Percentiles rank a stretch among this genome's conserved stretches.
These are phyloP conservation scores for Annulohypoxylon stygium DNA, from an alignment of 495 filamentous ascomycete genomes.

Conservation along the genomic window DNA sequence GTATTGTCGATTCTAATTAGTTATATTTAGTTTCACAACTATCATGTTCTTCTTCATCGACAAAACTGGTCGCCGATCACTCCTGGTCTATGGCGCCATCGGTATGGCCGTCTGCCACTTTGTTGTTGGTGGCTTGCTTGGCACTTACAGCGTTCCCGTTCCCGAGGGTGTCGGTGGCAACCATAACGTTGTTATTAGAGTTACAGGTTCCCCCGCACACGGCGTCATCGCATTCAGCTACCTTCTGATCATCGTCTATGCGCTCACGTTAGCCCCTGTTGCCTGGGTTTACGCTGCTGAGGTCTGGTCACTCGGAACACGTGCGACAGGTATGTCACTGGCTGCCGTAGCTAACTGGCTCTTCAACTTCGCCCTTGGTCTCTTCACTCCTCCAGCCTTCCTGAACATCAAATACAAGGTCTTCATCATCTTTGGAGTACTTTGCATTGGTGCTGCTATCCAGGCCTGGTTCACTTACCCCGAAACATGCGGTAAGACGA, in stretches of 20 bases:
- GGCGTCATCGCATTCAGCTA: conserved; percentile 80
- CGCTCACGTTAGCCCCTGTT: conserved; percentile 75
- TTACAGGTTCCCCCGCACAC: conserved; percentile 71
- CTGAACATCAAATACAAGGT: conserved; percentile 78
- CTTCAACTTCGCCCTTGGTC: conserved; percentile 80
- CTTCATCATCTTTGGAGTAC: conserved; percentile 80
- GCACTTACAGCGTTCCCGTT: conserved; percentile 57
- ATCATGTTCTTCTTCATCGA: conserved; percentile 80
- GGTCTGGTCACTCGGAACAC: conserved; percentile 80
- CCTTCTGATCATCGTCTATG: conserved; percentile 77
- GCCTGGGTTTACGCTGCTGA: conserved; percentile 84
- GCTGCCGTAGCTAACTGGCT: conserved; percentile 79
- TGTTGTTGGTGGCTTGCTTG: conserved; percentile 70
- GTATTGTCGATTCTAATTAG: conserved; percentile 45
- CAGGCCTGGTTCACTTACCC: conserved; percentile 78
- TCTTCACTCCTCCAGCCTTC: conserved; percentile 79
- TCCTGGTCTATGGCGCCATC: conserved; percentile 77
- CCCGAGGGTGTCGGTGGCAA: conserved; percentile 74
- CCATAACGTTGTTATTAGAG: conserved; percentile 73
- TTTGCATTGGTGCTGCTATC: conserved; percentile 72
- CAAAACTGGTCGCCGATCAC: conserved; percentile 75
- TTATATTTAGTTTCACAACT: conserved; percentile 71
- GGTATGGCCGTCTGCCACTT: conserved; percentile 79
- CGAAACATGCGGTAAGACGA: conserved; percentile 76
- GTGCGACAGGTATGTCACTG: conserved; percentile 77